These are phyloP conservation scores for Prosopis cineraria DNA, from an alignment of 306 rosid genomes.

Conservation along the genomic window DNA sequence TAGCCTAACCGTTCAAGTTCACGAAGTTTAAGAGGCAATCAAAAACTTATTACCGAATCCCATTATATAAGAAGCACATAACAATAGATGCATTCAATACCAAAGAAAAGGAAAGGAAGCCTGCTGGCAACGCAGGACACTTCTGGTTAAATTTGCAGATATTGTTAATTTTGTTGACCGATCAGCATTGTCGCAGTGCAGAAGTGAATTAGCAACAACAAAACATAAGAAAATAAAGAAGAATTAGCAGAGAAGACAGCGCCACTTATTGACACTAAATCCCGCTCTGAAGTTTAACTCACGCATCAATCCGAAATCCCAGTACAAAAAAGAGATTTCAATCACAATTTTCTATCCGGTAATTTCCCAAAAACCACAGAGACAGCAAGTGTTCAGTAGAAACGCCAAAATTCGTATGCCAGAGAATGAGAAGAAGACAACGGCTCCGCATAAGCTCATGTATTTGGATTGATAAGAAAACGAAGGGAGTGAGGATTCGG, in stretches of 20 bases:
- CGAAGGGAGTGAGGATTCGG: conserved; percentile 19
- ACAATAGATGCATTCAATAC: not conserved
- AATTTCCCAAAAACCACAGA: not conserved
- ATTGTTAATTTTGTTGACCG: conserved; percentile 21
- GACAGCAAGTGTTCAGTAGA: conserved; percentile 7
- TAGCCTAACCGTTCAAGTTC: conserved; percentile 4
- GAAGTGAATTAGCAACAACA: not conserved
- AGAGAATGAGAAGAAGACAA: conserved; percentile 14
- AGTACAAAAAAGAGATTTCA: conserved; percentile 12
- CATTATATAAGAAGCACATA: not conserved
- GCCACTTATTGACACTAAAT: conserved; percentile 5
- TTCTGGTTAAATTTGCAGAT: conserved; percentile 7
- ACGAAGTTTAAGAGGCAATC: not conserved
- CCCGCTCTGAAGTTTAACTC: not conserved
- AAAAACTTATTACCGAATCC: not conserved
- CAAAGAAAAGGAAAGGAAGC: not conserved
- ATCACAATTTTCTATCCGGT: not conserved
- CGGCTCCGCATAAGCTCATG: conserved; percentile 2
- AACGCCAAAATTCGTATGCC: not conserved
- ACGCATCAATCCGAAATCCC: not conserved
- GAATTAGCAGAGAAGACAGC: conserved; percentile 7
- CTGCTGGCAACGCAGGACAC: conserved; percentile 10
- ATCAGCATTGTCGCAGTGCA: conserved; percentile 13
- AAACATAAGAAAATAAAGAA: not conserved
- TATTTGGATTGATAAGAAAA: not conserved